phyloP scores from a whole-genome alignment of 495 filamentous ascomycete species.

The Talaromyces borbonicus region DNA sequence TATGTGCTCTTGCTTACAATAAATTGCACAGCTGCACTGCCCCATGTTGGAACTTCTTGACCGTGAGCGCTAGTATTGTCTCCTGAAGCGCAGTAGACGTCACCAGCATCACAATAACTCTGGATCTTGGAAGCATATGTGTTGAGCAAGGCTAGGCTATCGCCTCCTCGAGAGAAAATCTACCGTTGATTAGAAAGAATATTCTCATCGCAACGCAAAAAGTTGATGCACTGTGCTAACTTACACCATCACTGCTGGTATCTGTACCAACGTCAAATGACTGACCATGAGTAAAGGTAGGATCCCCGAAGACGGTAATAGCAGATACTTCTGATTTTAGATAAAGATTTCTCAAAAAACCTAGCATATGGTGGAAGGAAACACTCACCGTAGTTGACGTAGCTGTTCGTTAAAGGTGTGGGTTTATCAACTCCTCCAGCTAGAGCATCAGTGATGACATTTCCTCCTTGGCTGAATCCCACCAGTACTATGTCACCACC shows the following conservation, averaged over 20 bases:
- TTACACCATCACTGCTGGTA: neutral
- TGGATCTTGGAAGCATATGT: neutral
- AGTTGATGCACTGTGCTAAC: neutral
- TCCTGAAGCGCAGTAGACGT: neutral
- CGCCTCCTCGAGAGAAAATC: neutral
- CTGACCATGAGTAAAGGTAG: neutral
- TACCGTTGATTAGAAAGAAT: neutral
- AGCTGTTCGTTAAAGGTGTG: neutral
- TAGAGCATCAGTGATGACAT: conserved; percentile 1
- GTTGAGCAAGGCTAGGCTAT: neutral
- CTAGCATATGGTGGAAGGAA: neutral
- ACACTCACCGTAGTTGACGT: neutral
- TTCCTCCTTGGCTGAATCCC: neutral
- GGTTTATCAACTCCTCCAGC: neutral
- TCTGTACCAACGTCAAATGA: neutral
- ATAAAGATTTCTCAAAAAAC: neutral
- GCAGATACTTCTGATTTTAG: neutral
- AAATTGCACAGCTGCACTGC: neutral
- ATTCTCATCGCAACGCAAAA: neutral
- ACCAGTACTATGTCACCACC: neutral
- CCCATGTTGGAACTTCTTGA: neutral
- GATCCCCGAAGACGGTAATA: neutral
- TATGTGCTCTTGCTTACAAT: conserved; percentile 1
- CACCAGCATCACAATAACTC: neutral
- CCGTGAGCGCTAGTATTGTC: neutral